Evolutionary conservation across 2,329 filamentous ascomycete genomes (phyloP).

Genomic region (Mycogone perniciosa): DNA sequence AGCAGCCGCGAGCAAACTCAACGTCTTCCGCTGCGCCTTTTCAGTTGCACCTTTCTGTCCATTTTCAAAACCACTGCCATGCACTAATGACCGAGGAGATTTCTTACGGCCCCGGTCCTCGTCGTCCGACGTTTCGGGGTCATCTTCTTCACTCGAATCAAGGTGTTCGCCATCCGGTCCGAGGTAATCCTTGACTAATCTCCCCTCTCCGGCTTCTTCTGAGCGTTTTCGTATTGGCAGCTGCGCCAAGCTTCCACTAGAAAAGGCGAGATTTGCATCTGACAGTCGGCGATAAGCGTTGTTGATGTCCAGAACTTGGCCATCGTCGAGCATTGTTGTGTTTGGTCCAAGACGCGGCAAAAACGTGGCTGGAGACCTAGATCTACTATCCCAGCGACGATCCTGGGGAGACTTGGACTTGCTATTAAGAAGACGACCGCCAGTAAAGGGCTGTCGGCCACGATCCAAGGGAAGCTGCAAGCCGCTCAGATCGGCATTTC

Average conservation of each 20-base stretch:
- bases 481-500: conserved; percentile 43
- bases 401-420: conserved; percentile 49
- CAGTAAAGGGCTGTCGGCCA: conserved; percentile 35
- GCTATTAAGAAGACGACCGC: conserved; percentile 25
- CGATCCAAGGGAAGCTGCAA: conserved; percentile 43
- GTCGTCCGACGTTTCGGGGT: conserved; percentile 56
- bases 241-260: conserved; percentile 56
- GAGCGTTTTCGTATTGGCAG: conserved; percentile 51
- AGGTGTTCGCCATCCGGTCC: conserved; percentile 60
- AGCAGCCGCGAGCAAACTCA: conserved; percentile 64
- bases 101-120: conserved; percentile 59
- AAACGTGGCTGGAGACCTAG: conserved; percentile 30
- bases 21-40: conserved; percentile 37
- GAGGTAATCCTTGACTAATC: conserved; percentile 62
- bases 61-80: conserved; percentile 30
- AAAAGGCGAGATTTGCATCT: conserved; percentile 60
- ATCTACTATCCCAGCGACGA: conserved; percentile 35
- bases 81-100: conserved; percentile 41
- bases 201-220: conserved; percentile 40
- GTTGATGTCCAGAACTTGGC: conserved; percentile 58
- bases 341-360: conserved; percentile 23
- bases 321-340: conserved; percentile 50
- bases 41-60: conserved; percentile 28
- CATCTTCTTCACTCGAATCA: conserved; percentile 67
- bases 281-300: conserved; percentile 66